Evolutionary conservation across 2,329 filamentous ascomycete species (phyloP), one percentile per base, ranked within the genome.

Genomic region (Fusarium musae): DNA sequence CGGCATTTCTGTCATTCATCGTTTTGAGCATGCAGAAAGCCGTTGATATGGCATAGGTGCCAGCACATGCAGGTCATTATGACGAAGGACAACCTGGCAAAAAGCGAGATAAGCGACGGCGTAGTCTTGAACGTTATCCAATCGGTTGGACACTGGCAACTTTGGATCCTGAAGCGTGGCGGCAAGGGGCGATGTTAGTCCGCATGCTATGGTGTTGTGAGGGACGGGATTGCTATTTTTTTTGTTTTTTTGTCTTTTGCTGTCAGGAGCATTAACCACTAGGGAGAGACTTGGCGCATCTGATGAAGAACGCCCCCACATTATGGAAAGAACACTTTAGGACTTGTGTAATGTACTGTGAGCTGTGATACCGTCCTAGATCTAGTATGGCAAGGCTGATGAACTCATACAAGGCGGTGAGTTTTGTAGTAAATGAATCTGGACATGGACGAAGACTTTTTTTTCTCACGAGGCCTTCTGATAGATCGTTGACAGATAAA

Each of bases 71-170:
- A 75, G 67, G 73, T 72, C 70, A 74, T 63, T 54, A 60, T 69
- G 64, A 70, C 58, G 61, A 62, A 75, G 53, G 63, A 63, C 58
- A 49, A 59, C 63, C 63, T 66, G 61, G 54, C 66, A 72, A 73
- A 69, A 69, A 60, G 69, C 67, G 65, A 78, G 76, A 77, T 78
- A 78, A 76, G 76, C 76, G 76, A 77, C 62, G 53, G 62, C 63
- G 64, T 64, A 69, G 66, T 72, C 44, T 61, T 73, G 64, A 71
- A 75, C 52, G 53, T 61, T 53, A 74, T 59, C 74, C 73, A 77
- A 77, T 74, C 74, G 66, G 68, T 70, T 78, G 63, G 63, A 64
- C 60, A 69, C 65, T 77, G 67, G 60, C 64, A 78, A 72, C 70
- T 76, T 73, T 75, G 54, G 57, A 76, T 75, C 70, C 75, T 75